Evolutionary conservation across 2,329 filamentous ascomycete genomes (phyloP).

Genomic region (Epichloe typhina): DNA sequence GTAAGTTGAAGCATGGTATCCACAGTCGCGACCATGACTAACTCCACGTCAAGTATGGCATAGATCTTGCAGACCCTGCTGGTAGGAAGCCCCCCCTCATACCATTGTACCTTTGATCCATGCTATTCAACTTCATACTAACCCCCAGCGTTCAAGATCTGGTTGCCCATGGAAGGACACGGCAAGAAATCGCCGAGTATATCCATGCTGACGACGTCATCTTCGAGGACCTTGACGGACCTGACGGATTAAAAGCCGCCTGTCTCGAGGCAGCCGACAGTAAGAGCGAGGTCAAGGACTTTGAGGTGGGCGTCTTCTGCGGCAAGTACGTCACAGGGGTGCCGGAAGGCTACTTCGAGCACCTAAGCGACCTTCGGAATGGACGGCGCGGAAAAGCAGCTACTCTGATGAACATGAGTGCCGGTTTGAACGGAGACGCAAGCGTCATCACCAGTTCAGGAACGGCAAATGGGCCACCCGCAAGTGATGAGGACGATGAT

Average conservation of each 20-base stretch:
- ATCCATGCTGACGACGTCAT: constrained; percentile 8
- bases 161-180: constrained; percentile 27
- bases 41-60: constrained; percentile 24
- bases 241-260: constrained; percentile 47
- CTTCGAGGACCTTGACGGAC: constrained; percentile 48
- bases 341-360: constrained; percentile 67
- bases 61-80: constrained; percentile 29
- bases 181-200: constrained; percentile 22
- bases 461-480: not conserved
- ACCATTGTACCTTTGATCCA: not conserved
- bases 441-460: not conserved
- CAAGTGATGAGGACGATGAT: not conserved
- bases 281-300: constrained; percentile 42
- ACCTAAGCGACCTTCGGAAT: constrained; percentile 52
- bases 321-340: constrained; percentile 78
- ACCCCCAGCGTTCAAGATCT: constrained; percentile 18
- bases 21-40: not conserved
- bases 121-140: not conserved
- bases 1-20: constrained; percentile 35
- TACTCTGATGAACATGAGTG: not conserved
- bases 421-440: not conserved
- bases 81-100: not conserved
- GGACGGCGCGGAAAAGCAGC: constrained; percentile 39
- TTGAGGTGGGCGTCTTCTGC: constrained; percentile 87
- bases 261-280: constrained; percentile 55